phyloP scores from a whole-genome alignment of 148 eudicot species.

The Silene latifolia region DNA sequence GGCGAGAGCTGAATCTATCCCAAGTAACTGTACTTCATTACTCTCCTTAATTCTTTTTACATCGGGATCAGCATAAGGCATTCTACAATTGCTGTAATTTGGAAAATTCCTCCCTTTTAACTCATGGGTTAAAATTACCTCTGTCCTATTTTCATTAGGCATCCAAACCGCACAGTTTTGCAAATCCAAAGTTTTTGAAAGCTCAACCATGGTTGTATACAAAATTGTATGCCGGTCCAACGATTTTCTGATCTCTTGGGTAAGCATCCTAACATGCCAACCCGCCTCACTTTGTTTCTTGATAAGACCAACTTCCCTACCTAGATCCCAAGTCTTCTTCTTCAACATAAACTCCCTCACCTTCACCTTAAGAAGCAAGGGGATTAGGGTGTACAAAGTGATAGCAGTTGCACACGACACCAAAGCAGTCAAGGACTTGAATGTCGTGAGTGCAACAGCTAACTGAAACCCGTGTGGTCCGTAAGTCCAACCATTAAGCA shows the following conservation, averaged over 20 bases:
- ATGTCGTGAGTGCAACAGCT: conserved; percentile 68
- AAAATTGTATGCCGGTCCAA: conserved; percentile 77
- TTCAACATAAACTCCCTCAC: conserved; percentile 81
- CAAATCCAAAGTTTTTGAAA: conserved; percentile 71
- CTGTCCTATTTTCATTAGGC: conserved; percentile 76
- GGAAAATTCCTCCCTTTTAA: conserved; percentile 33
- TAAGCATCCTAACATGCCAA: conserved; percentile 91
- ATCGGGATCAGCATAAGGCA: conserved; percentile 57
- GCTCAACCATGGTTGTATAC: conserved; percentile 73
- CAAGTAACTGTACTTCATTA: conserved; percentile 52
- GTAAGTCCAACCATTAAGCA: conserved; percentile 85
- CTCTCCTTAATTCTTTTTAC: conserved; percentile 50
- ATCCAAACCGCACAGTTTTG: conserved; percentile 90
- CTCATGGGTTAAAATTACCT: conserved; percentile 64
- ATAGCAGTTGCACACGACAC: conserved; percentile 91
- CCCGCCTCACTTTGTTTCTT: conserved; percentile 72
- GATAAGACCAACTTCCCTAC: conserved; percentile 72
- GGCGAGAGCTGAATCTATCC: conserved; percentile 53
- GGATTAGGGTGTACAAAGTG: conserved; percentile 71
- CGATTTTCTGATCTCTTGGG: conserved; percentile 82
- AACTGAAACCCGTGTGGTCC: conserved; percentile 75
- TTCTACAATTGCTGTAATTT: conserved; percentile 19
- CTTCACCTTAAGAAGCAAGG: conserved; percentile 82
- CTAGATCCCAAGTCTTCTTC: conserved; percentile 80
- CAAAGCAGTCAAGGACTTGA: conserved; percentile 74